Conservation (phyloP, 148 eudicot species). For the Cornus kousa region DNA sequence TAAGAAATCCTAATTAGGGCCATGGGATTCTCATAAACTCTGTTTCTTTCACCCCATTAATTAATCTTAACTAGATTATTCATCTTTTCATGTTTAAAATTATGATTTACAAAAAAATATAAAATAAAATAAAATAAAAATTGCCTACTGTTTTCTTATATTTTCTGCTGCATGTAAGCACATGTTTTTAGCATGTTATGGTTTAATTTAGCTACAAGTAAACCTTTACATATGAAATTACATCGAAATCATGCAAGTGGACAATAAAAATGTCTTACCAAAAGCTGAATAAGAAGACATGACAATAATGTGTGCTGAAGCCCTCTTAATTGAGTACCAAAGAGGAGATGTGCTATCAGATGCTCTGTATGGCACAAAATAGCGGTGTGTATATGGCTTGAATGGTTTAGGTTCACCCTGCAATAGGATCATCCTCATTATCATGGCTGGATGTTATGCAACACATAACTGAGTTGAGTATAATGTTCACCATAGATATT, state of each 20-base stretch:
- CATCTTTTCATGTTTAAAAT: too few species aligned
- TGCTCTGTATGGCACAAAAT: conserved; percentile 50
- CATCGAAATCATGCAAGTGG: neutral
- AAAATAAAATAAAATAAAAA: neutral
- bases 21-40: too few species aligned
- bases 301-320: conserved; percentile 79
- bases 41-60: too few species aligned
- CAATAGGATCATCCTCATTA: conserved; percentile 13
- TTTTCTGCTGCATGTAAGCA: neutral
- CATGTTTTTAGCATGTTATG: neutral
- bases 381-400: conserved; percentile 72
- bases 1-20: too few species aligned
- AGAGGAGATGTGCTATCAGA: conserved; percentile 76
- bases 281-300: conserved; percentile 85
- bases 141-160: neutral
- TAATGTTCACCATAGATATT: too few species aligned
- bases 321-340: conserved; percentile 90
- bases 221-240: neutral
- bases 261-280: conserved; percentile 39
- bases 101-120: too few species aligned
- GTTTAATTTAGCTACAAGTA: too few species aligned
- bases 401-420: conserved; percentile 85
- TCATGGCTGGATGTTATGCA: neutral
- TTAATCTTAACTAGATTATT: too few species aligned
- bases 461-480: neutral